Evolutionary conservation across 345 rosid genomes (phyloP), one percentile per base, ranked within the genome.

Genomic region (Eucalyptus guilfoylei): DNA sequence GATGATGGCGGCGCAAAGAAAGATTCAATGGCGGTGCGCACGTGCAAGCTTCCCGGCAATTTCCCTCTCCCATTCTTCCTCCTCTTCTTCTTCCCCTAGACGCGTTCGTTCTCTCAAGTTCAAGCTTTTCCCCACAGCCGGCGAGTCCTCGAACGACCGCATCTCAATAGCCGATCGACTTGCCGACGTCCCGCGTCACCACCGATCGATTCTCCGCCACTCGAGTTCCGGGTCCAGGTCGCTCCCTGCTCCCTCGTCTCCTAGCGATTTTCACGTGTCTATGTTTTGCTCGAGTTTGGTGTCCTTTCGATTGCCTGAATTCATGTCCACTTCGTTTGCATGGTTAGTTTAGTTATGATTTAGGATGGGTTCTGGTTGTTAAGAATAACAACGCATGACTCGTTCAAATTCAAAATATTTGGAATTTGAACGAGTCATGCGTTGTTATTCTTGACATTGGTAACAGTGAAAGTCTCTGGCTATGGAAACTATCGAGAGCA

Each of bases 341-440:
- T 55, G 62, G 3, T 76, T 76, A n/a, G 44, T 34, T 72, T 8
- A 16, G 26, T 1, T 76, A 37, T 23, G 47, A 47, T 11, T 76
- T 6, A 37, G 47, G 47, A 44, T 37, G 47, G 83, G 1, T 76
- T 76, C 83, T 6, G 0, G 11, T 21, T 21, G 54, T 50, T 50
- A 50, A 50, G 21, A 50, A 0, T 16, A 0, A 50, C 21, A 16
- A 50, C 0, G 54, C 1, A 50, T 50, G 1, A 50, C 54, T 3
- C 4, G 21, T 16, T 50, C 23, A 50, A 50, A 50, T 50, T 50
- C 9, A 0, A 50, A 16, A 50, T 50, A 16, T 50, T 50, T 50
- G 4, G 54, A 7, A 50, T 16, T 50, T 6, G 54, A 6, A 49
- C 8, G 52, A 49, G 19, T 50, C 4, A 50, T 50, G 54, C 4